These are phyloP conservation scores for Scheffersomyces ergatensis DNA, from an alignment of 805 yeast species.

Conservation along the genomic window DNA sequence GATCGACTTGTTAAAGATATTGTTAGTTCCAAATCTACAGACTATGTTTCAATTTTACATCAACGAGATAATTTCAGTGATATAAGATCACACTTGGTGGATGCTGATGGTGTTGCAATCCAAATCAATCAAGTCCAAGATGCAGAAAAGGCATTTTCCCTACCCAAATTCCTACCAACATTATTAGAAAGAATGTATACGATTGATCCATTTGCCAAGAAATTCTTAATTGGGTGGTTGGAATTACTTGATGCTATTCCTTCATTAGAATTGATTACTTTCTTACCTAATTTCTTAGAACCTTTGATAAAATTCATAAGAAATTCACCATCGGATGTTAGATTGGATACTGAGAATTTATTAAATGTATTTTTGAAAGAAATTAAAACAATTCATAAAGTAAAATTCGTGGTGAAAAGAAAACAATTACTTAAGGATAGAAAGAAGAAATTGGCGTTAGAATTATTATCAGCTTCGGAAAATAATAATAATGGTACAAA, in stretches of 20 bases:
- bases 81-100: conserved; percentile 43
- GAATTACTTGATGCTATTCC: conserved; percentile 91
- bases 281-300: conserved; percentile 84
- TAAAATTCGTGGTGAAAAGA: conserved; percentile 51
- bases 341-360: conserved; percentile 79
- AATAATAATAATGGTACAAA: not conserved
- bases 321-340: conserved; percentile 81
- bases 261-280: conserved; percentile 81
- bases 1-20: conserved; percentile 91
- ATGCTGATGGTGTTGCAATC: conserved; percentile 55
- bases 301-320: conserved; percentile 78
- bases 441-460: conserved; percentile 1
- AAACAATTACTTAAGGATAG: conserved; percentile 14
- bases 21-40: conserved; percentile 90
- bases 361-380: conserved; percentile 76
- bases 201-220: conserved; percentile 87
- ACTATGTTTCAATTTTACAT: conserved; percentile 73
- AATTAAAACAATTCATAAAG: conserved; percentile 69
- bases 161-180: conserved; percentile 88
- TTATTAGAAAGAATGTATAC: conserved; percentile 88
- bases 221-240: conserved; percentile 91
- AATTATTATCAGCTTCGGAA: conserved; percentile 1
- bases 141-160: conserved; percentile 69
- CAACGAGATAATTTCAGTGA: conserved; percentile 19
- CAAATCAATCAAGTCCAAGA: conserved; percentile 61